Conservation (phyloP, 805 yeast species). For the Pichia gijzeniarum region DNA sequence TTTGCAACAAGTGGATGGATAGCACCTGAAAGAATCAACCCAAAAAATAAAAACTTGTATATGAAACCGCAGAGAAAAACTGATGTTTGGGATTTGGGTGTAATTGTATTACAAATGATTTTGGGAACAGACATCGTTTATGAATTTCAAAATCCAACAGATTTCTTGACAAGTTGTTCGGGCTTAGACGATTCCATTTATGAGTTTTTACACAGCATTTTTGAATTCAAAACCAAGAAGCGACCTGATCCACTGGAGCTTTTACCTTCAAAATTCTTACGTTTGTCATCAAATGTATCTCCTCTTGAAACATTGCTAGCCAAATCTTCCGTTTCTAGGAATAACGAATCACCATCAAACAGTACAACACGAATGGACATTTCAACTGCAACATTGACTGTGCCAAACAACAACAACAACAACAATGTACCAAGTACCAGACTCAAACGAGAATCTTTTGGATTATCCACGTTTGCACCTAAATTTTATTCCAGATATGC, state of each 20-base stretch:
- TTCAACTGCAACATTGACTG: background rate
- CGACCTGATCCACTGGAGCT: constrained; percentile 82
- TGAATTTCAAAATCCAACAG: constrained; percentile 53
- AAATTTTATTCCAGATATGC: constrained; percentile 62
- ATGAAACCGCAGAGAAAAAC: constrained; percentile 65
- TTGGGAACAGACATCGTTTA: constrained; percentile 52
- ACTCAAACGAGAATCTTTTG: constrained; percentile 28
- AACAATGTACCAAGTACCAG: background rate
- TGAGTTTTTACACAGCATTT: constrained; percentile 61
- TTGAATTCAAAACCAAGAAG: constrained; percentile 58
- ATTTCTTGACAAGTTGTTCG: constrained; percentile 42
- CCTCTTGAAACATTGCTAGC: constrained; percentile 18
- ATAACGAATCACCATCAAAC: background rate
- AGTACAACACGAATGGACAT: background rate
- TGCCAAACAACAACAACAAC: too few relatives aligned
- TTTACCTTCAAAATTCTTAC: constrained; percentile 72
- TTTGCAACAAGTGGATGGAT: constrained; percentile 46
- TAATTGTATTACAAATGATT: constrained; percentile 59
- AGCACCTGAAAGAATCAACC: constrained; percentile 65
- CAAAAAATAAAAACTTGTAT: constrained; percentile 20
- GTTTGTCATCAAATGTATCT: constrained; percentile 53
- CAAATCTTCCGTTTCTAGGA: background rate
- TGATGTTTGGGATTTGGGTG: constrained; percentile 93
- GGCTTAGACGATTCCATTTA: constrained; percentile 47
- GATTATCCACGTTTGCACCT: constrained; percentile 15